Evolutionary conservation across 1,284 basidiomycete genomes (phyloP), one percentile per base, ranked within the genome.

Genomic region (Peniophora sp.): DNA sequence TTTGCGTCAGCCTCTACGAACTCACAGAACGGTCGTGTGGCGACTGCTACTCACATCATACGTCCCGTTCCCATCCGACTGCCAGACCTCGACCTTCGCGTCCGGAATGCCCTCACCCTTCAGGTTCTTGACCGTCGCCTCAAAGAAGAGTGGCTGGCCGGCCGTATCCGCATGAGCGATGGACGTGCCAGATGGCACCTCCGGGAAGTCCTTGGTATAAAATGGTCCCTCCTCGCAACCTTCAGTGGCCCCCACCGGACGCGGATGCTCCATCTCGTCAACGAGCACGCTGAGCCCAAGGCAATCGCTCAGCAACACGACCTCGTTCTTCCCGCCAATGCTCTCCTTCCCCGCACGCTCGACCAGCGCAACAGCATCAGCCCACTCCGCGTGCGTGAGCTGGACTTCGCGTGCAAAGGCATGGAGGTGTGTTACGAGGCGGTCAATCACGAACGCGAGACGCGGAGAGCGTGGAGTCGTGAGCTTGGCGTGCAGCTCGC

Each of bases 251-350:
- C 68, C 67, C 61, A 68, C 10, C 9, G 9, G 69, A 55, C 68
- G 69, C 3, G 67, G 67, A 47, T 72, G 67, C 45, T 66, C 64
- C 49, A 69, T 55, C 50, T 70, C 68, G 52, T 72, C 69, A 11
- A 72, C 60, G 19, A 71, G 59, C n/a, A 65, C 68, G 48, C 68
- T 70, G 27, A 71, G 54, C 9, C 70, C 70, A 5, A 71, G 54
- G 52, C 66, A 65, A 54, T 72, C 70, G 53, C 69, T 71, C 25
- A 72, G 59, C n/a, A 72, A 60, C 45, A 71, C 66, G 51, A 72
- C 69, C 63, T 72, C 70, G 60, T 69, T 68, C 61, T 67, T 67
- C 57, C 63, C 65, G 16, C 64, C 62, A 20, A 68, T 66, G 59
- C 66, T 69, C 63, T 68, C 67, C 59, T 66, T 67, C 24, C 67